phyloP scores from a whole-genome alignment of 225 moss, liverwort and hornwort genomes.

The Straminergon stramineum region DNA sequence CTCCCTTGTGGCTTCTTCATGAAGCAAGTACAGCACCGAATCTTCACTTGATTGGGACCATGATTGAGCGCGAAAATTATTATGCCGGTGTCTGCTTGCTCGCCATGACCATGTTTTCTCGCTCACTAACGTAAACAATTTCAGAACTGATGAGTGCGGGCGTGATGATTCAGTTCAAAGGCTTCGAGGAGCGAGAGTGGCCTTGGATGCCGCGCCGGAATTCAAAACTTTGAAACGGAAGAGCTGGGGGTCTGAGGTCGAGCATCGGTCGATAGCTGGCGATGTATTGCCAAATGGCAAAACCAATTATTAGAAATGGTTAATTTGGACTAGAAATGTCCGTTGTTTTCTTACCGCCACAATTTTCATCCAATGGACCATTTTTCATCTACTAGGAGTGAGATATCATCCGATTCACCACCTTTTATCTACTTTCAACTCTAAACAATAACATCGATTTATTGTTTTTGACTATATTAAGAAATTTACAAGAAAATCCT shows the following conservation, averaged over 20 bases:
- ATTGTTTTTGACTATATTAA: fast-evolving
- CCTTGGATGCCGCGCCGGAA: not conserved
- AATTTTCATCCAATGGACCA: not conserved
- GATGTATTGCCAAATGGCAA: not conserved
- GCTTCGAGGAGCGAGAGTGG: not conserved
- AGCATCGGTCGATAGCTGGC: not conserved
- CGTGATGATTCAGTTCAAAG: not conserved
- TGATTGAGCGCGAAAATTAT: not conserved
- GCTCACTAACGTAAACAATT: not conserved
- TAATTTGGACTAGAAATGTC: not conserved
- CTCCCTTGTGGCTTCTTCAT: not conserved
- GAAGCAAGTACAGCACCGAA: not conserved
- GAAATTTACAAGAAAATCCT: not conserved
- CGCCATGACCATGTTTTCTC: not conserved
- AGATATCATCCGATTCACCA: not conserved
- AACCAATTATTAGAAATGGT: not conserved
- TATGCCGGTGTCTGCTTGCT: not conserved
- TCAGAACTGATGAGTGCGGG: not conserved
- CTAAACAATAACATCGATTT: not conserved
- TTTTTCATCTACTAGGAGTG: too few species aligned
- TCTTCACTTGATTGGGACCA: not conserved
- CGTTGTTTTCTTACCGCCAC: not conserved
- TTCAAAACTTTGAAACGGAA: not conserved
- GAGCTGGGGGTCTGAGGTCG: not conserved
- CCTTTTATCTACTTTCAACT: not conserved